These are phyloP conservation scores for Quercus variabilis DNA, from an alignment of 306 rosid species.

Conservation along the genomic window DNA sequence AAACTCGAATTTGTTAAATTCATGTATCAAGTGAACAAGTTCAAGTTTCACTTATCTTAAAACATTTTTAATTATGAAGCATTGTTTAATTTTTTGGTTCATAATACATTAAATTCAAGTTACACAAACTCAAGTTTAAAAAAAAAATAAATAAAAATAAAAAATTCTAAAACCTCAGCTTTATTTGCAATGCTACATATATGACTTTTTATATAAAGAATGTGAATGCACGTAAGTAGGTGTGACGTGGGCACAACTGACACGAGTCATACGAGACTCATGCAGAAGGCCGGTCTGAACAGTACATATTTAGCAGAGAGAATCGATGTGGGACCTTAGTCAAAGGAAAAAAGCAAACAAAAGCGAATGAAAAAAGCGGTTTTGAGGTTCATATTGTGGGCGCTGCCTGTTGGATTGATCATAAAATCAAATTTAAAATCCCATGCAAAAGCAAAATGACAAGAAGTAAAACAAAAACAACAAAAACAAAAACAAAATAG, in stretches of 20 bases:
- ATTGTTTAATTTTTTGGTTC: too few species aligned
- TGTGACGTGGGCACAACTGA: not conserved
- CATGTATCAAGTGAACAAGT: too few species aligned
- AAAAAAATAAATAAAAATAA: too few species aligned
- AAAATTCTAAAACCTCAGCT: too few species aligned
- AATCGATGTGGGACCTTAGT: slow-evolving; percentile 17
- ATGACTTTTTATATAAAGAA: not conserved
- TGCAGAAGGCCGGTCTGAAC: not conserved
- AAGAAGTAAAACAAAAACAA: not conserved
- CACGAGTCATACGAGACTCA: not conserved
- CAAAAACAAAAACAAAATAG: not conserved
- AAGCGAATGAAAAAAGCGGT: slow-evolving; percentile 29
- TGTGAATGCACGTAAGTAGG: not conserved
- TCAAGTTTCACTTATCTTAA: too few species aligned
- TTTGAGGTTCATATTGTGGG: slow-evolving; percentile 49
- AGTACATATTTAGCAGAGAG: slow-evolving; percentile 2
- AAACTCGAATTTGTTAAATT: too few species aligned
- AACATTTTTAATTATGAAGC: too few species aligned
- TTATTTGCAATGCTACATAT: not conserved
- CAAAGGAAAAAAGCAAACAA: not conserved
- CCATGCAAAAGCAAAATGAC: not conserved
- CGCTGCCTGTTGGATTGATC: slow-evolving; percentile 31
- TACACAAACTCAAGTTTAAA: too few species aligned
- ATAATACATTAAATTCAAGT: too few species aligned
- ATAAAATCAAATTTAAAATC: not conserved